Evolutionary conservation across 2,329 filamentous ascomycete genomes (phyloP), one percentile per base, ranked within the genome.

Genomic region (Ophiostoma populinum): DNA sequence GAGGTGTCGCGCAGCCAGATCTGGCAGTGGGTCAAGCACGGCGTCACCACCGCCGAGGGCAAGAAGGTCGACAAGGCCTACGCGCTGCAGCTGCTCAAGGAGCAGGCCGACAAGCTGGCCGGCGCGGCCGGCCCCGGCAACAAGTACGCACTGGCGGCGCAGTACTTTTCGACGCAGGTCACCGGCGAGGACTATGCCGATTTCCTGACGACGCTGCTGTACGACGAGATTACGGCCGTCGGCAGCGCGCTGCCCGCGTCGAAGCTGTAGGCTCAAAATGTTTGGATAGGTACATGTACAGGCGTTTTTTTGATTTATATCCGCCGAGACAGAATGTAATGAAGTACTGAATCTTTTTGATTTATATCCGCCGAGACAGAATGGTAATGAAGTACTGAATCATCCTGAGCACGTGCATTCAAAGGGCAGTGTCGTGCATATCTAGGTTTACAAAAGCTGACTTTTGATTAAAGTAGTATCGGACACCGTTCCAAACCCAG

Each of bases 111-210:
- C 39, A 66, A 76, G 52, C 65, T 95, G 20, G 66, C 74, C 19
- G 56, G 71, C 45, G 80, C 80, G 55, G 85, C 74, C 2, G 71
- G 76, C 34, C 79, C 80, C 64, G 85, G 85, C 38, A 90, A 94
- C 66, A 94, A 94, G 66, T 94, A 67, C 62, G 73, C 78, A 40
- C 68, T 93, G 35, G 90, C 90, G 1, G 82, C 82, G 2, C 78
- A 92, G 58, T 95, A 95, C 61, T 94, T 95, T 52, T 74, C 81
- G 22, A 65, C 72, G 30, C 90, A 98, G 65, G 80, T 95, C 39
- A 95, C 87, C 3, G 90, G 90, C 38, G 90, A 95, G 65, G 86
- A 94, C 47, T 95, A 95, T 55, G 85, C 86, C 10, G 90, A 98
- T 57, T 95, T 95, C 63, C 59, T 98, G 62, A 94, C 83, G 7